A percentile compares a stretch with the other conserved stretches of the same genome.
Conservation (phyloP, 2,329 filamentous ascomycete genomes). For the Cladorrhinum sp. region DNA sequence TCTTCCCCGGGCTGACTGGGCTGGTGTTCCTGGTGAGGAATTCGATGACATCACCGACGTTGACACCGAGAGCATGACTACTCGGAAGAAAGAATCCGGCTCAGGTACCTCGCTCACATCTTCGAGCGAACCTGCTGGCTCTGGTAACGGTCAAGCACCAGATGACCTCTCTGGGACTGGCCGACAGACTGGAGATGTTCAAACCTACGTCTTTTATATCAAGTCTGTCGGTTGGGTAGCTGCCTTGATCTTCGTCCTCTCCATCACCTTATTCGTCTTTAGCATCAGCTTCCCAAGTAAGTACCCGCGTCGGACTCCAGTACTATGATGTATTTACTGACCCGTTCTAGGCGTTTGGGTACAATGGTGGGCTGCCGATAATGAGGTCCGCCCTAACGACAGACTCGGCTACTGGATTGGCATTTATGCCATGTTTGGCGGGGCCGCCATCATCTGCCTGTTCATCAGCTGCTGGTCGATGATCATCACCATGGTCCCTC, state of each 20-base stretch:
- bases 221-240: constrained; percentile 25
- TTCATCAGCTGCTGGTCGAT: constrained; percentile 30
- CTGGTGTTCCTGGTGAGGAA: constrained; percentile 8
- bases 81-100: constrained; percentile 8
- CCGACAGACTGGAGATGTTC: constrained; percentile 25
- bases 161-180: constrained; percentile 8
- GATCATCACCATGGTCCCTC: constrained; percentile 33
- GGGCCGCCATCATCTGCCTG: constrained; percentile 26
- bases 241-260: constrained; percentile 21
- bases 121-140: constrained; percentile 11
- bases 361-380: constrained; percentile 47
- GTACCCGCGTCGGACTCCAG: constrained; percentile 5
- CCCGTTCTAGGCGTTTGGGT: constrained; percentile 42
- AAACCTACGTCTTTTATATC: constrained; percentile 28
- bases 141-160: background rate
- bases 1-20: constrained; percentile 21
- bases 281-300: constrained; percentile 27
- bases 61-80: constrained; percentile 3
- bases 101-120: constrained; percentile 14
- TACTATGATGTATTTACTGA: background rate
- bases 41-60: constrained; percentile 5
- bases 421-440: constrained; percentile 33
- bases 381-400: constrained; percentile 37
- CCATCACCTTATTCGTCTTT: constrained; percentile 26
- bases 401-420: constrained; percentile 37